Evolutionary conservation across 352 stramenopile genomes (phyloP).

Genomic region (Globisporangium okanoganense): DNA sequence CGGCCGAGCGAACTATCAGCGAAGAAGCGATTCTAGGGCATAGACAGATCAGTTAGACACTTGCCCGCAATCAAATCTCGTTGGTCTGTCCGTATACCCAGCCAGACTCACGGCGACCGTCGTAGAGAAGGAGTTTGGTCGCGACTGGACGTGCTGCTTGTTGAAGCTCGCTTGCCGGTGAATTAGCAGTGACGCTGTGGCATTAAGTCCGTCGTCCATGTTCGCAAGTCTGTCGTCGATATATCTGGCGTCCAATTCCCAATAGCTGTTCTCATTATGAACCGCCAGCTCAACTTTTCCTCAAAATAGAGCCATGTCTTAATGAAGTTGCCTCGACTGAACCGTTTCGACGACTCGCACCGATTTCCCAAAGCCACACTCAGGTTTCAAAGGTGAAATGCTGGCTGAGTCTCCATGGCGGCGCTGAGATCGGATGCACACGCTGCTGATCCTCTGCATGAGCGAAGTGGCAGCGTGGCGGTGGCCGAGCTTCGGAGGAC

Average conservation of each 20-base stretch:
- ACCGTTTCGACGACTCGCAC: conserved; percentile 6
- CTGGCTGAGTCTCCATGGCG: conserved; percentile 7
- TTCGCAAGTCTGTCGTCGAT: not conserved
- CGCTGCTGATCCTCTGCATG: not conserved
- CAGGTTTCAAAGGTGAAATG: conserved; percentile 1
- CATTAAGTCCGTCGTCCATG: conserved; percentile 24
- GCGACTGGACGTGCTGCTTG: conserved; percentile 20
- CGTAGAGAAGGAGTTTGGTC: conserved; percentile 29
- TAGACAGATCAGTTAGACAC: not conserved
- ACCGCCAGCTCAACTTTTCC: not conserved
- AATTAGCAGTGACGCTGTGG: conserved; percentile 31
- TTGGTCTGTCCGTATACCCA: no score
- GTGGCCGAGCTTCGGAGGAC: not conserved
- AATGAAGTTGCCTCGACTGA: not conserved
- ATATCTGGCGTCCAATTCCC: not conserved
- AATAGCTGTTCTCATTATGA: not conserved
- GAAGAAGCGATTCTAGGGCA: conserved; percentile 62
- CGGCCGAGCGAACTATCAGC: conserved; percentile 63
- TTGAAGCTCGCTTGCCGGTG: conserved; percentile 32
- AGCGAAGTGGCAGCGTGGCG: conserved; percentile 2
- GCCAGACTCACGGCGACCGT: conserved; percentile 29
- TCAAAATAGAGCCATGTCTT: conserved; percentile 2
- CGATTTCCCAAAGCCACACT: not conserved
- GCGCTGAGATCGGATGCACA: conserved; percentile 9
- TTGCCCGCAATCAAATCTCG: no score